Evolutionary conservation across 2,329 filamentous ascomycete species (phyloP).

Genomic region (Metarhizium anisopliae): DNA sequence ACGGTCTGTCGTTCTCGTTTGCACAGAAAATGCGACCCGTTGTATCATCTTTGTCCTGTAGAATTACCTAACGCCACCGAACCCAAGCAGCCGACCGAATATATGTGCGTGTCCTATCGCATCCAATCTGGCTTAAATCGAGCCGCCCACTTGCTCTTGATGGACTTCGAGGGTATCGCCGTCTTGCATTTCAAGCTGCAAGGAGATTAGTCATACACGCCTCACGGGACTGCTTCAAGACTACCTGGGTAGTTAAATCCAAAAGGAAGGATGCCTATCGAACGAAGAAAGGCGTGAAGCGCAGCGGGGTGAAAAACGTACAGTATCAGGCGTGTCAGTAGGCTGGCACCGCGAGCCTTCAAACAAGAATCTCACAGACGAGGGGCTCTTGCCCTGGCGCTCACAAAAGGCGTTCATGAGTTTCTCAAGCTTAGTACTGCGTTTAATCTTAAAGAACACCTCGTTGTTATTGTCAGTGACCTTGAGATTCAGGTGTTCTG

Average conservation of each 20-base stretch:
- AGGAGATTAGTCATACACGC: neutral
- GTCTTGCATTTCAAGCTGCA: constrained; percentile 89
- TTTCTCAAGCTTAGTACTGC: constrained; percentile 90
- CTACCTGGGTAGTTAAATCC: too few species aligned
- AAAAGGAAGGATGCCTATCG: too few species aligned
- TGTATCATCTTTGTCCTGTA: neutral
- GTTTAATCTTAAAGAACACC: constrained; percentile 99
- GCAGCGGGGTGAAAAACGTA: constrained; percentile 41
- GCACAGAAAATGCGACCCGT: neutral
- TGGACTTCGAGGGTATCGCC: constrained; percentile 95
- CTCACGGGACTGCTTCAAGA: neutral
- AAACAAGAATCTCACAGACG: constrained; percentile 87
- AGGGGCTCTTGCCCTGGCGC: constrained; percentile 78
- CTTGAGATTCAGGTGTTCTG: constrained; percentile 96
- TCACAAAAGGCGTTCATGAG: constrained; percentile 98
- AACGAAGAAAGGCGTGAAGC: neutral
- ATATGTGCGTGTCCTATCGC: neutral
- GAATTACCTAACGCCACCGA: constrained; percentile 6
- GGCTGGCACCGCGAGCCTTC: constrained; percentile 90
- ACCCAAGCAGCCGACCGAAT: constrained; percentile 3
- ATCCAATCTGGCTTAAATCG: constrained; percentile 11
- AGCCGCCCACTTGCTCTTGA: constrained; percentile 92
- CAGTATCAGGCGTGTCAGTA: constrained; percentile 81
- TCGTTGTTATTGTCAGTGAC: constrained; percentile 99
- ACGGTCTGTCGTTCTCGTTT: neutral